Conservation (phyloP, 768 basidiomycete species). For the Mycena metata region DNA sequence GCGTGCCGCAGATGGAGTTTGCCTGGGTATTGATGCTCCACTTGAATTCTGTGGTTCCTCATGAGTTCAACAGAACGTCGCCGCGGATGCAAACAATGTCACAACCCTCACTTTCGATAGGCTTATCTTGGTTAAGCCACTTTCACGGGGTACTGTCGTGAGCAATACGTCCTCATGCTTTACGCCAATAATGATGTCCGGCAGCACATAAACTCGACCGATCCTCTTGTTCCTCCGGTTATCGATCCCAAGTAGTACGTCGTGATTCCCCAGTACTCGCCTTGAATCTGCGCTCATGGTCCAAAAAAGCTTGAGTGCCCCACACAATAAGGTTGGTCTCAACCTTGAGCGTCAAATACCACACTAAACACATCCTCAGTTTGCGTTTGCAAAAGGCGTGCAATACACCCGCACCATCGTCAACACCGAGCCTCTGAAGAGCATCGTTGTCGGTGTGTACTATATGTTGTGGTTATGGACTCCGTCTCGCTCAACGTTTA, state of each 20-base stretch:
- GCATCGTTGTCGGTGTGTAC: slow-evolving; percentile 24
- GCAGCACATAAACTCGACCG: slow-evolving; percentile 30
- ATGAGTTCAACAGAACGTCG: slow-evolving; percentile 6
- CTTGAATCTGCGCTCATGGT: background rate
- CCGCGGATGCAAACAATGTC: slow-evolving; percentile 26
- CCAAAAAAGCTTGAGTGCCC: slow-evolving; percentile 22
- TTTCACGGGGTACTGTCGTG: slow-evolving; percentile 32
- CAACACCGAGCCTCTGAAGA: slow-evolving; percentile 31
- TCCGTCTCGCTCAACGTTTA: too few species aligned
- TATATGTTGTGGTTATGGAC: background rate
- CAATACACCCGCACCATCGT: slow-evolving; percentile 30
- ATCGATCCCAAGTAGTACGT: slow-evolving; percentile 37
- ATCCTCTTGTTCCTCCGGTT: slow-evolving; percentile 19
- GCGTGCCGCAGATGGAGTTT: slow-evolving; percentile 34
- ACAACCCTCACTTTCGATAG: slow-evolving; percentile 30
- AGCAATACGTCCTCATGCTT: background rate
- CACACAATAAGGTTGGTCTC: slow-evolving; percentile 23
- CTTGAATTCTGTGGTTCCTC: background rate
- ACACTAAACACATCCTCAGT: background rate
- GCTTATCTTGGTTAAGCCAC: slow-evolving; percentile 24
- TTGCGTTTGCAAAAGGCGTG: slow-evolving; percentile 28
- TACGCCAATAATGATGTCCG: too few species aligned
- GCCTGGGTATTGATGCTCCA: slow-evolving; percentile 18
- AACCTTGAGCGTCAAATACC: too few species aligned
- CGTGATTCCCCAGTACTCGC: background rate